Conservation (phyloP, 257 asterid species). For the Solanum commersonii region DNA sequence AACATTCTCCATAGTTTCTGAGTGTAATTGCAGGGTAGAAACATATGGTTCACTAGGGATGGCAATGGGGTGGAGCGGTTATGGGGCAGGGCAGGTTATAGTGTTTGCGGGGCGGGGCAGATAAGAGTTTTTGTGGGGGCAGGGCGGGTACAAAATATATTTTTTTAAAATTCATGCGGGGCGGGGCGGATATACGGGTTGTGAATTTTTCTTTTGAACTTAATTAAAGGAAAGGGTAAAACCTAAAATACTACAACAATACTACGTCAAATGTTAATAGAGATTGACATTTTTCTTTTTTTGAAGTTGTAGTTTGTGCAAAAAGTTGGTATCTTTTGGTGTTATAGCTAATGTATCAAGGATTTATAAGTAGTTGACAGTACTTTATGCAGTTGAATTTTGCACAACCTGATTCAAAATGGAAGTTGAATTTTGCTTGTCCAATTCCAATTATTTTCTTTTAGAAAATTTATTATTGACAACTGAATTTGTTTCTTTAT, state of each 20-base stretch:
- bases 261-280: neutral
- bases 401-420: neutral
- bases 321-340: neutral
- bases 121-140: neutral
- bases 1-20: neutral
- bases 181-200: neutral
- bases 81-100: neutral
- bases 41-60: neutral
- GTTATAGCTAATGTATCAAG: neutral
- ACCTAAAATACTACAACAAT: neutral
- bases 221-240: neutral
- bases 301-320: neutral
- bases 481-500: neutral
- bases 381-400: neutral
- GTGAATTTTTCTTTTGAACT: neutral
- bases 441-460: neutral
- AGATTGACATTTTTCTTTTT: neutral
- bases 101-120: too few species aligned
- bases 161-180: neutral
- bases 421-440: neutral
- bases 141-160: neutral
- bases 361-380: neutral
- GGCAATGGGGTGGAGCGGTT: neutral
- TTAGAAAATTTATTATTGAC: too few species aligned
- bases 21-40: neutral